Evolutionary conservation across 257 asterid species (phyloP).

Genomic region (Nicotiana undulata): DNA sequence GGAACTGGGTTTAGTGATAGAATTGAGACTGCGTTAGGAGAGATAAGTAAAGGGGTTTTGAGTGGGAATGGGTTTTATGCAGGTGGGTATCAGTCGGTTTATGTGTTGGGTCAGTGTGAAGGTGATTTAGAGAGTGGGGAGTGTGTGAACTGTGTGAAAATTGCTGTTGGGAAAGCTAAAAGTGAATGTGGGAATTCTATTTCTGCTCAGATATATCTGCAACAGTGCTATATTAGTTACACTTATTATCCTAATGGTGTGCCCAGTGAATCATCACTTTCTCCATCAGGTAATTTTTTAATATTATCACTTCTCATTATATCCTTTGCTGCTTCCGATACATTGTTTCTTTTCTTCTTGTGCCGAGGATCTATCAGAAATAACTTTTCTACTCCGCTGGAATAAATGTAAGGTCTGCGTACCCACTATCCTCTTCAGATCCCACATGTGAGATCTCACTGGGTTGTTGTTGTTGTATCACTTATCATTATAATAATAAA

Average conservation of each 20-base stretch:
- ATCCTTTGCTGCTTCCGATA: too few species aligned
- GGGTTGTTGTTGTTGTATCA: too few species aligned
- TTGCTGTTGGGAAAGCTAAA: slow-evolving; percentile 40
- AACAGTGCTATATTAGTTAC: slow-evolving; percentile 64
- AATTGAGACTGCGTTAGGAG: slow-evolving; percentile 50
- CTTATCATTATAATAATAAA: too few species aligned
- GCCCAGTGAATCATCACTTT: slow-evolving; percentile 31
- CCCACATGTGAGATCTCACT: too few species aligned
- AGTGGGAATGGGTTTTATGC: slow-evolving; percentile 55
- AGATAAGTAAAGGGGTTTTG: slow-evolving; percentile 45
- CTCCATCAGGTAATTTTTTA: slow-evolving; percentile 47
- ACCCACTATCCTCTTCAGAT: too few species aligned
- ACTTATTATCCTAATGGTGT: slow-evolving; percentile 74
- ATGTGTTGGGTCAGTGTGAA: slow-evolving; percentile 85
- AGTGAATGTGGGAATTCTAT: slow-evolving; percentile 49
- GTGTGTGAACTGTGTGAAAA: slow-evolving; percentile 74
- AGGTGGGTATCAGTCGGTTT: slow-evolving; percentile 55
- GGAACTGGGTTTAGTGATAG: slow-evolving; percentile 58
- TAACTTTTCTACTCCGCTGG: too few species aligned
- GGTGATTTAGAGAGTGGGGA: slow-evolving; percentile 56
- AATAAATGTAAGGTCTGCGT: too few species aligned
- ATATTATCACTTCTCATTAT: background rate
- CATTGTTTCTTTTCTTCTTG: too few species aligned
- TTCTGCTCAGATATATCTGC: slow-evolving; percentile 68
- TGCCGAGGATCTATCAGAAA: too few species aligned